Conservation (phyloP, 2,329 filamentous ascomycete genomes). For the Corinectria fuckeliana region DNA sequence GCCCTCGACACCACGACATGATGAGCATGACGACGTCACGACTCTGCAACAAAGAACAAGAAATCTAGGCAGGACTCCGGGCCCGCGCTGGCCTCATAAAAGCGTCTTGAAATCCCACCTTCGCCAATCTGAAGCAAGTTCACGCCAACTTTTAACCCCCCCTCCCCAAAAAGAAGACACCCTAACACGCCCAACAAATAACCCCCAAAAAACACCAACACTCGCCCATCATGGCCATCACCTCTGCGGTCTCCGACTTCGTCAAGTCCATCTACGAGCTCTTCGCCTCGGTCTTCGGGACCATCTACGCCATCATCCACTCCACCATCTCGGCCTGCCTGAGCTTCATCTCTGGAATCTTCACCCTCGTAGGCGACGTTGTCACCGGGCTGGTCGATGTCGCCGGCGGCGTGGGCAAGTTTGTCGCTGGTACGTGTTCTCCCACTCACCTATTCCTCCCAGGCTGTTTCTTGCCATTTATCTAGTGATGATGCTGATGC, state of each 20-base stretch:
- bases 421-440: constrained; percentile 44
- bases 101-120: background rate
- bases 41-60: constrained; percentile 13
- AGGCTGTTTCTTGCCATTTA: background rate
- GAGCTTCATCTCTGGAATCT: constrained; percentile 46
- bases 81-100: background rate
- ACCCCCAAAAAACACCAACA: constrained; percentile 30
- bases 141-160: background rate
- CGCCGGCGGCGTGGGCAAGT: constrained; percentile 48
- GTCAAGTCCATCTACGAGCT: constrained; percentile 52
- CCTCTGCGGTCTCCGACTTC: constrained; percentile 45
- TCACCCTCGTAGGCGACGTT: constrained; percentile 45
- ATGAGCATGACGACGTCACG: constrained; percentile 41
- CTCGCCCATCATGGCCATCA: constrained; percentile 39
- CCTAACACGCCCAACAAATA: background rate
- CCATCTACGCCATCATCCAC: constrained; percentile 44
- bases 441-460: background rate
- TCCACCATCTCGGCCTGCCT: constrained; percentile 43
- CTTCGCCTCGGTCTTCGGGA: constrained; percentile 45
- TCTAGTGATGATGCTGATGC: background rate
- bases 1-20: constrained; percentile 16
- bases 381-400: constrained; percentile 46
- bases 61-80: background rate
- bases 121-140: background rate
- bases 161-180: background rate